phyloP scores from a whole-genome alignment of 305 asterid species.

The Ajuga reptans region DNA sequence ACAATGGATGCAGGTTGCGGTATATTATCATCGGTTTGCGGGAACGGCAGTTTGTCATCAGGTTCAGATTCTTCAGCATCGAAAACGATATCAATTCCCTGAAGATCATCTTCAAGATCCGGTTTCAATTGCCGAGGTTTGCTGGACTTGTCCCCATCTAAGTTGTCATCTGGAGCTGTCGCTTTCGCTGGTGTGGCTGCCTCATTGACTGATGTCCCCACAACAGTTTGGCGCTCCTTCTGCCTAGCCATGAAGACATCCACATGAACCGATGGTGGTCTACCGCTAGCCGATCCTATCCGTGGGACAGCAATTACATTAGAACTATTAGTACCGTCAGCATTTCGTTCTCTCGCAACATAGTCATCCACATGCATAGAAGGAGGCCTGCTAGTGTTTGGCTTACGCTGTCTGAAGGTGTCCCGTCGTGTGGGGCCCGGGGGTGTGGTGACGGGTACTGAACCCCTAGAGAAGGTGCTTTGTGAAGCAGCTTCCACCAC shows the following conservation, averaged over 20 bases:
- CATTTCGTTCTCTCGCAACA: slow-evolving; percentile 88
- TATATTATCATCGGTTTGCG: slow-evolving; percentile 72
- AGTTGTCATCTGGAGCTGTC: slow-evolving; percentile 38
- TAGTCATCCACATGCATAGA: slow-evolving; percentile 98
- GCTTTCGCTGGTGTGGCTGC: slow-evolving; percentile 40
- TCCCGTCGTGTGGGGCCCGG: slow-evolving; percentile 87
- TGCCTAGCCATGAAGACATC: slow-evolving; percentile 97
- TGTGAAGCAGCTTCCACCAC: slow-evolving; percentile 49
- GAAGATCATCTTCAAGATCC: slow-evolving; percentile 81
- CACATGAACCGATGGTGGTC: slow-evolving; percentile 92
- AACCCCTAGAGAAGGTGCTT: slow-evolving; percentile 61
- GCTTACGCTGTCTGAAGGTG: slow-evolving; percentile 90
- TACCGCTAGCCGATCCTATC: slow-evolving; percentile 71
- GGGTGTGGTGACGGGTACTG: slow-evolving; percentile 47
- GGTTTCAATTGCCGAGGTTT: slow-evolving; percentile 53
- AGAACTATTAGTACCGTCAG: slow-evolving; percentile 64
- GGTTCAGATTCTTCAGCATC: slow-evolving; percentile 87
- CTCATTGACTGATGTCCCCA: slow-evolving; percentile 33
- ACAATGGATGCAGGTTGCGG: slow-evolving; percentile 45
- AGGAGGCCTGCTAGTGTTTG: slow-evolving; percentile 97
- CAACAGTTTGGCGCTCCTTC: slow-evolving; percentile 64
- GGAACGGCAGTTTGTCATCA: slow-evolving; percentile 80
- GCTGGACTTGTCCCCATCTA: slow-evolving; percentile 46
- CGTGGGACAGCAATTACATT: slow-evolving; percentile 78
- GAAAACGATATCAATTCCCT: slow-evolving; percentile 76